phyloP scores from a whole-genome alignment of 805 yeast species.

The Clavispora phyllophila region DNA sequence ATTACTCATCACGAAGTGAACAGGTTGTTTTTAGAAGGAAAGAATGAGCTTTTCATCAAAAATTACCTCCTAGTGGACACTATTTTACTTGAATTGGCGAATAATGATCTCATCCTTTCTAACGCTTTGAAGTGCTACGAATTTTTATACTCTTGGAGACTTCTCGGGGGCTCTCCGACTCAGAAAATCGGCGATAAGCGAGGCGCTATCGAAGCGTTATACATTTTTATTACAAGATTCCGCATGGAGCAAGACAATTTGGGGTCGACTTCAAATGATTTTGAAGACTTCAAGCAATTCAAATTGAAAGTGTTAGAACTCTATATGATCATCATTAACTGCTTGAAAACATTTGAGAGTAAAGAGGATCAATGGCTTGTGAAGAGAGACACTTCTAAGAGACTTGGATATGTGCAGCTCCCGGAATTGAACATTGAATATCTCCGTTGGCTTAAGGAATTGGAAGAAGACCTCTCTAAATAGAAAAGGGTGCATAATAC shows the following conservation, averaged over 20 bases:
- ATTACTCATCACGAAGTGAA: slow-evolving; percentile 19
- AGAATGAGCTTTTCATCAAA: slow-evolving; percentile 15
- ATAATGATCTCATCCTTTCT: slow-evolving; percentile 24
- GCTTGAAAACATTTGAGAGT: slow-evolving; percentile 28
- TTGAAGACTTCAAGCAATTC: slow-evolving; percentile 26
- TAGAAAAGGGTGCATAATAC: not conserved
- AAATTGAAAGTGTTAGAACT: slow-evolving; percentile 37
- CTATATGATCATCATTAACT: slow-evolving; percentile 37
- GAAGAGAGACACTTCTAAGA: slow-evolving; percentile 12
- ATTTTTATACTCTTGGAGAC: slow-evolving; percentile 38
- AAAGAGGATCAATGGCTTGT: slow-evolving; percentile 37
- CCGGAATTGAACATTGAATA: slow-evolving; percentile 30
- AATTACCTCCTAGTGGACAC: slow-evolving; percentile 30
- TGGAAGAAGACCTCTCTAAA: slow-evolving; percentile 21
- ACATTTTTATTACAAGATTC: slow-evolving; percentile 33
- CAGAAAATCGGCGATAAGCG: slow-evolving; percentile 27
- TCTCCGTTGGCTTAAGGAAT: slow-evolving; percentile 29
- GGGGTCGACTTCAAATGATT: slow-evolving; percentile 8
- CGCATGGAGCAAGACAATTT: slow-evolving; percentile 20
- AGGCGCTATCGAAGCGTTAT: slow-evolving; percentile 40
- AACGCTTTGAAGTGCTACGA: slow-evolving; percentile 32
- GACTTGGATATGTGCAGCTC: slow-evolving; percentile 20
- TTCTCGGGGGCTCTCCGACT: slow-evolving; percentile 20
- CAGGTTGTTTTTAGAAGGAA: slow-evolving; percentile 19
- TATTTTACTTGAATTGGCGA: slow-evolving; percentile 29